phyloP scores from a whole-genome alignment of 306 rosid species.

The Trichosanthes truncata region DNA sequence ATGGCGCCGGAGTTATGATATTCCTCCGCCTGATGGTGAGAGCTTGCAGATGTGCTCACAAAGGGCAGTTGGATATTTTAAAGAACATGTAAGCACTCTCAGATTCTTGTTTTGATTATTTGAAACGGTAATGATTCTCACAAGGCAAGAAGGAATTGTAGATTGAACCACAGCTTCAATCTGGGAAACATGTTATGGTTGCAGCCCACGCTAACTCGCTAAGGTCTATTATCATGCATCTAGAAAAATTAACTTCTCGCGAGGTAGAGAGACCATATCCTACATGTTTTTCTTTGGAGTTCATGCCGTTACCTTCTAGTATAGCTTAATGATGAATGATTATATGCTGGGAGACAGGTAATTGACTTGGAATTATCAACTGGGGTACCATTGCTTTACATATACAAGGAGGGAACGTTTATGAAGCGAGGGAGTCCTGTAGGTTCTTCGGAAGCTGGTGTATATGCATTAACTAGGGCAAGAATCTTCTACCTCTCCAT shows the following conservation, averaged over 20 bases:
- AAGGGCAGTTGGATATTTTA: conserved; percentile 93
- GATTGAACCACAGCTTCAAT: conserved; percentile 79
- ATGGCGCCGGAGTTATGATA: conserved; percentile 93
- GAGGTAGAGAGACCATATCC: conserved; percentile 38
- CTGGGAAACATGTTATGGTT: conserved; percentile 92
- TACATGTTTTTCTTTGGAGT: conserved; percentile 4
- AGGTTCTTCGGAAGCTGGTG: conserved; percentile 80
- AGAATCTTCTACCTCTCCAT: background rate
- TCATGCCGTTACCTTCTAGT: background rate
- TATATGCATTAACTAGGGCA: conserved; percentile 87
- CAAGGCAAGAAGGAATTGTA: conserved; percentile 24
- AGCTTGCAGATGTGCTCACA: conserved; percentile 97
- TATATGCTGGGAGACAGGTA: conserved; percentile 29
- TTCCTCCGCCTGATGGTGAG: conserved; percentile 93
- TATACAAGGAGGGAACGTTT: conserved; percentile 79
- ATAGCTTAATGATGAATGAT: background rate
- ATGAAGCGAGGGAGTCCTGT: conserved; percentile 88
- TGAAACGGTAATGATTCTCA: background rate
- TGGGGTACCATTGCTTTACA: conserved; percentile 96
- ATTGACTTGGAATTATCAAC: conserved; percentile 85
- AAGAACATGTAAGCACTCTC: conserved; percentile 46
- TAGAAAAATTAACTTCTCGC: conserved; percentile 81
- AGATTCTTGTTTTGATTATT: background rate
- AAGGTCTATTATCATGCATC: conserved; percentile 95
- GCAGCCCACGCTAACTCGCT: conserved; percentile 95